A percentile compares a stretch with the other conserved stretches of the same genome.
Evolutionary conservation across 192 early-diverging fungal species (phyloP).

Genomic region (Rhizoclosmatium globosum): DNA sequence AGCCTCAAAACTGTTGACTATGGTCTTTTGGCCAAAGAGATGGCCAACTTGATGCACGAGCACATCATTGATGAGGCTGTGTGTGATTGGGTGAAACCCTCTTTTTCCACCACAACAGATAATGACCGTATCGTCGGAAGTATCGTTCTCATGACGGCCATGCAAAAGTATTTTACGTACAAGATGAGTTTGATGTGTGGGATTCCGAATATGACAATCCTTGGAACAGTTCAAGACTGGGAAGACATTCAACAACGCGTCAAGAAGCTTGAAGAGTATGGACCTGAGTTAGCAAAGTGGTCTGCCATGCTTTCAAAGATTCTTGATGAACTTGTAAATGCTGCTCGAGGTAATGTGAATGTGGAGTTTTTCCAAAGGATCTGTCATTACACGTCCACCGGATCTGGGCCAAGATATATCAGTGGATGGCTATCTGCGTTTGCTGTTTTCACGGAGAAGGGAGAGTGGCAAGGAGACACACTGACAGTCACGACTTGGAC

Average conservation of each 20-base stretch:
- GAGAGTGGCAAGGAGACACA: conserved; percentile 22
- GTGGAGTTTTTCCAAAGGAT: conserved; percentile 35
- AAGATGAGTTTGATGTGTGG: conserved; percentile 14
- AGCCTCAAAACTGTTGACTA: conserved; percentile 7
- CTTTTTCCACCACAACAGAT: conserved; percentile 24
- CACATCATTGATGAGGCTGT: conserved; percentile 7
- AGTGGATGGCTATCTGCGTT: conserved; percentile 28
- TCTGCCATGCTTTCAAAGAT: conserved; percentile 4
- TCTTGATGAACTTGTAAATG: conserved; percentile 8
- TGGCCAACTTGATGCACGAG: conserved; percentile 6
- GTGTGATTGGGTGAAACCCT: conserved; percentile 26
- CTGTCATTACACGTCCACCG: conserved; percentile 9
- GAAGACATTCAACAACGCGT: conserved; percentile 16
- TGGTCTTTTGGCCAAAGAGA: background rate
- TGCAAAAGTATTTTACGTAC: conserved; percentile 30
- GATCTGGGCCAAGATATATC: conserved; percentile 21
- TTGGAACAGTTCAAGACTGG: conserved; percentile 26
- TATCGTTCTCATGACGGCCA: conserved; percentile 28
- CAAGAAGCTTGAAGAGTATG: conserved; percentile 23
- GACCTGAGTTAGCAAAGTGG: conserved; percentile 13
- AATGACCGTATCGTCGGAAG: conserved; percentile 33
- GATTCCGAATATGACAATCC: conserved; percentile 16
- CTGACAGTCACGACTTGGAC: background rate
- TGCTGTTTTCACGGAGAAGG: conserved; percentile 21
- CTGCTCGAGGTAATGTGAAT: background rate